Evolutionary conservation across 495 filamentous ascomycete genomes (phyloP), one percentile per base, ranked within the genome.

Genomic region (Xylaria longipes): DNA sequence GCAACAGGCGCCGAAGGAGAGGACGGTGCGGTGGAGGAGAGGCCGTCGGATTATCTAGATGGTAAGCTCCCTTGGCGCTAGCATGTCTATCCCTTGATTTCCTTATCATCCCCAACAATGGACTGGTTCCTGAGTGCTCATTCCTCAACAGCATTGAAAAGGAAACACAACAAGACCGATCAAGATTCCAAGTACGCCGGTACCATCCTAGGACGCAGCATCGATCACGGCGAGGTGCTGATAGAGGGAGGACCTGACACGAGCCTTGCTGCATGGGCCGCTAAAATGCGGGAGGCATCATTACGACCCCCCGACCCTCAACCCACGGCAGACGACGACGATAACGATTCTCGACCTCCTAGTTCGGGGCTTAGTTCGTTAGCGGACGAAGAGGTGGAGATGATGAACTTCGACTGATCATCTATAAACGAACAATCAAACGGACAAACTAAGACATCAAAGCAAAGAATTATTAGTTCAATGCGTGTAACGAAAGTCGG

Each of bases 141-240:
- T 64, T 61, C 39, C 35, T 25, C 52, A 45, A 61, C 27, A 86
- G 87, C 88, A 4, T 82, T 97, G 69, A 96, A 94, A 80, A 92
- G 93, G 77, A 95, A 94, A 70, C 91, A 95, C 78, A 93, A 88
- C 80, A 95, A 94, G 76, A 92, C 89, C 5, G 84, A 81, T 41
- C 93, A 96, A 72, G 93, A 95, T 72, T 89, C 91, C 12, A 88
- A 94, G 72, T 97, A 91, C 79, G 86, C 89, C 41, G 93, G 93
- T 3, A 97, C 94, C 5, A 85, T 94, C 0, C 80, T 98, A 14
- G 94, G 94, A 3, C 90, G 89, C 72, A 80, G 81, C 57, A 87
- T 85, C 33, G 92, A 94, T 68, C 89, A 91, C 46, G 88, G 89
- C 73, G 85, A 88, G 3, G 77, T 95, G 29, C 80, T 85, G 56